These are phyloP conservation scores for Tillandsia fasciculata DNA, from an alignment of 176 grass and related monocot genomes.

Conservation along the genomic window DNA sequence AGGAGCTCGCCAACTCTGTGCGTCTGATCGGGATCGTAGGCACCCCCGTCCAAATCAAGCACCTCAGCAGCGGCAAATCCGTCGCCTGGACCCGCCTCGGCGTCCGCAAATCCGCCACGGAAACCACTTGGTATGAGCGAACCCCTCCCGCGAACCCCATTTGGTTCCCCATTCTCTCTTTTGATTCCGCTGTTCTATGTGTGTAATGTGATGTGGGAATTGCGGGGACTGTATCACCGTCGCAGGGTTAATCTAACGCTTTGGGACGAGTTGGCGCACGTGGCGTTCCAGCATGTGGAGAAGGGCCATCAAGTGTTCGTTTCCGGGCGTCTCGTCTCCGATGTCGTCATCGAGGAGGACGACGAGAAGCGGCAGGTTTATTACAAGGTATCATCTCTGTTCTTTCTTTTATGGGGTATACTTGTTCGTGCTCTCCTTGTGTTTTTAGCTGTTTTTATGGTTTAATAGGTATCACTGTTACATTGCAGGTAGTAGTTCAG, in stretches of 20 bases:
- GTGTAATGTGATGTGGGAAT: not conserved
- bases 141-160: no score
- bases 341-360: constrained; percentile 51
- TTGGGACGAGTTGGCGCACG: constrained; percentile 80
- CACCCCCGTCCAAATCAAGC: constrained; percentile 58
- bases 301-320: constrained; percentile 62
- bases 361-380: constrained; percentile 52
- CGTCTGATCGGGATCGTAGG: constrained; percentile 70
- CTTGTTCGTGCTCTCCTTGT: constrained; percentile 3
- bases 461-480: constrained; percentile 4
- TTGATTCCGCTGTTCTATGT: no score
- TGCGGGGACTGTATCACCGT: not conserved
- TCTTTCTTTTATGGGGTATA: constrained; percentile 6
- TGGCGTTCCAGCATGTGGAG: constrained; percentile 70
- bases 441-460: constrained; percentile 5
- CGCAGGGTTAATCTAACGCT: constrained; percentile 74
- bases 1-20: constrained; percentile 59
- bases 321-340: constrained; percentile 75
- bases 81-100: constrained; percentile 68
- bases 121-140: constrained; percentile 51
- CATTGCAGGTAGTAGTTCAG: constrained; percentile 64
- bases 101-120: constrained; percentile 64
- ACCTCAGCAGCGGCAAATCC: constrained; percentile 46
- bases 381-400: constrained; percentile 60
- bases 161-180: no score